Conservation (phyloP, 306 rosid species). For the Calophaca sinica region DNA sequence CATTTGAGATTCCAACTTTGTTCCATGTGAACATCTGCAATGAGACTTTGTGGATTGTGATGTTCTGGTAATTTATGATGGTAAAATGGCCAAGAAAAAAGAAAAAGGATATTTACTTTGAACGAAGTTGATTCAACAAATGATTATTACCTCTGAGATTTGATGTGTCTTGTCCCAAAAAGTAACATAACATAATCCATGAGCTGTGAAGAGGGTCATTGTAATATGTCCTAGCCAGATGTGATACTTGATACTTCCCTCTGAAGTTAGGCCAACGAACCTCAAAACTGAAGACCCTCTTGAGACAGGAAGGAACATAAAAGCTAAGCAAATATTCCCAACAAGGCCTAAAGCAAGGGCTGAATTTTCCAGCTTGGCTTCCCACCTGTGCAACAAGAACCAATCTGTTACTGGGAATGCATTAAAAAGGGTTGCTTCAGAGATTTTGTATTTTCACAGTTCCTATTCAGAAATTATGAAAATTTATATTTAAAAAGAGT, state of each 20-base stretch:
- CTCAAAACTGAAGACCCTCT: constrained; percentile 81
- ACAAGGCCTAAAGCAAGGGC: constrained; percentile 56
- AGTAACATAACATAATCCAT: constrained; percentile 54
- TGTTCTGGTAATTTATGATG: background rate
- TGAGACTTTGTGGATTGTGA: constrained; percentile 9
- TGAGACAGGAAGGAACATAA: constrained; percentile 77
- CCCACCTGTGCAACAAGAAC: constrained; percentile 57
- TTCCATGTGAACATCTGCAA: constrained; percentile 61
- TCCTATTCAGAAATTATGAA: background rate
- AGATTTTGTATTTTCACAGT: background rate
- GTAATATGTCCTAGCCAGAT: constrained; percentile 76
- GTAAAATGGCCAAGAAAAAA: background rate
- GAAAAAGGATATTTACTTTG: background rate
- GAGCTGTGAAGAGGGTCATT: constrained; percentile 76
- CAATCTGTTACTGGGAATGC: no score
- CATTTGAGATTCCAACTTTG: constrained; percentile 59
- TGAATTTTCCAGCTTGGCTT: constrained; percentile 56
- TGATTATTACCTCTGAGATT: background rate
- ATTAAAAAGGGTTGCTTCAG: no score
- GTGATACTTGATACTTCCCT: constrained; percentile 77
- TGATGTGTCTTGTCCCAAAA: constrained; percentile 13
- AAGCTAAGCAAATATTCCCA: constrained; percentile 68
- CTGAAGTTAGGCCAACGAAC: constrained; percentile 72
- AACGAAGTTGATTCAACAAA: background rate
- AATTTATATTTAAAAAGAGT: background rate